Percentiles rank a stretch among this genome's conserved stretches.
Evolutionary conservation across 805 yeast species (phyloP).

Genomic region (Candida silvicultrix): DNA sequence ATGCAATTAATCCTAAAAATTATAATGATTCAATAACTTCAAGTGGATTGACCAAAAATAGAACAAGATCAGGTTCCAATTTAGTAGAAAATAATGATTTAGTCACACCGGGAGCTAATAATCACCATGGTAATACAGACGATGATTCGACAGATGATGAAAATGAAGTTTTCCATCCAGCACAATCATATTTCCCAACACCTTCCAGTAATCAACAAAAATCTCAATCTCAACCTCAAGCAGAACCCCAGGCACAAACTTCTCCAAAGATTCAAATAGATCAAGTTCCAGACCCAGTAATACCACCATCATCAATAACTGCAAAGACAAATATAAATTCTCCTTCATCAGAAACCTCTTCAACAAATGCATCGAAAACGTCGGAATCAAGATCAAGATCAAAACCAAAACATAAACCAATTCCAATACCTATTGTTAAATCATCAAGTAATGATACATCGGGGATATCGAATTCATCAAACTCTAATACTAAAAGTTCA

Average conservation of each 20-base stretch:
- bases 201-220: background rate
- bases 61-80: background rate
- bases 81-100: background rate
- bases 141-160: constrained; percentile 1
- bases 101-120: no score
- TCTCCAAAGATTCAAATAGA: background rate
- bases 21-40: constrained; percentile 14
- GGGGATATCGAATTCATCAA: background rate
- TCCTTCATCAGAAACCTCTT: background rate
- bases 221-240: background rate
- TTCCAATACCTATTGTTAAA: background rate
- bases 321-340: background rate
- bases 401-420: background rate
- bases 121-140: background rate
- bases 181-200: background rate
- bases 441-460: background rate
- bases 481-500: background rate
- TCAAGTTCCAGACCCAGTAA: background rate
- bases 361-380: background rate
- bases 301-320: background rate
- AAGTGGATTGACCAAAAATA: background rate
- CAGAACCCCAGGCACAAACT: no score
- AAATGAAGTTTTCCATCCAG: background rate
- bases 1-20: constrained; percentile 29
- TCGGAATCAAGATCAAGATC: background rate